These are phyloP conservation scores for Colletotrichum trifolii DNA, from an alignment of 2,329 filamentous ascomycete genomes.

Conservation along the genomic window DNA sequence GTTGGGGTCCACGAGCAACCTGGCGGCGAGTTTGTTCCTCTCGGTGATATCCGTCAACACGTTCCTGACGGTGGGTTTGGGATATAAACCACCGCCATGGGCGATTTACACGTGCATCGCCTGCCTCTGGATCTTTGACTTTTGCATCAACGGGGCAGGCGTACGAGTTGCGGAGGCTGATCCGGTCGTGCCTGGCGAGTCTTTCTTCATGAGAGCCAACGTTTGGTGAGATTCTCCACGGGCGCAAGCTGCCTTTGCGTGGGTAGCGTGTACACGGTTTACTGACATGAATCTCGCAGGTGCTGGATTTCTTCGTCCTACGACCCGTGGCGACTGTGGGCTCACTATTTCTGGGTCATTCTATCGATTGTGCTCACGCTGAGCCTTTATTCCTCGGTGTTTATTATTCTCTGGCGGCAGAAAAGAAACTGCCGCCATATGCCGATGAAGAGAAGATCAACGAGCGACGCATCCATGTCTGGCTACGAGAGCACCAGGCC, in stretches of 20 bases:
- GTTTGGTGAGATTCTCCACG: conserved; percentile 7
- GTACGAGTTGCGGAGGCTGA: background rate
- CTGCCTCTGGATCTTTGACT: conserved; percentile 58
- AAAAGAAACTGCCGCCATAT: conserved; percentile 29
- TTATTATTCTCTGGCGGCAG: conserved; percentile 46
- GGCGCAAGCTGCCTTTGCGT: too few relatives aligned
- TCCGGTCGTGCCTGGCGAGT: conserved; percentile 15
- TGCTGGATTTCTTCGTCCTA: conserved; percentile 71
- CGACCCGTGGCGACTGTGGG: conserved; percentile 63
- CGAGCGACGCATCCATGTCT: background rate
- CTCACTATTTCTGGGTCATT: conserved; percentile 74
- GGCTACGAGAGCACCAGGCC: background rate
- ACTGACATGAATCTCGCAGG: conserved; percentile 44
- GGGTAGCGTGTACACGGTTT: background rate
- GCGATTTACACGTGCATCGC: conserved; percentile 57
- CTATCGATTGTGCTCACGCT: conserved; percentile 51
- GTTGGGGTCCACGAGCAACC: conserved; percentile 66
- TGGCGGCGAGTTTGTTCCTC: conserved; percentile 68
- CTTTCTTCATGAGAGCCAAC: conserved; percentile 34
- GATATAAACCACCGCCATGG: conserved; percentile 57
- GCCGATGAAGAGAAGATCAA: background rate
- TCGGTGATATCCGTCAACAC: conserved; percentile 68
- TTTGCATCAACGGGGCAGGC: conserved; percentile 21
- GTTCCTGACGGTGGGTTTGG: conserved; percentile 63
- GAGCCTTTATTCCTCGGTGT: conserved; percentile 53